Conservation (phyloP, 2,329 filamentous ascomycete genomes). For the Alternaria triticina region DNA sequence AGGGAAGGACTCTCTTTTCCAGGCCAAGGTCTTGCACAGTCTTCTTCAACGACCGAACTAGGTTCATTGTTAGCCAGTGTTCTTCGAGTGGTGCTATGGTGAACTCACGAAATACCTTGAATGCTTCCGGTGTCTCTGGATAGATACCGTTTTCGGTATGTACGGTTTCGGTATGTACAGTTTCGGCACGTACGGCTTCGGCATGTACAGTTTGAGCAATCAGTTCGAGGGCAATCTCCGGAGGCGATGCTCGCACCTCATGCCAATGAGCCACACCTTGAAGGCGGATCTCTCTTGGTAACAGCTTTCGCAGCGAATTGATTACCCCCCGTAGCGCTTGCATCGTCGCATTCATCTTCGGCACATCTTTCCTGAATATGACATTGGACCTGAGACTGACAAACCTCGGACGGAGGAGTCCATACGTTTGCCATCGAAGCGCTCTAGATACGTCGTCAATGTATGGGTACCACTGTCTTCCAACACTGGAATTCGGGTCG, state of each 20-base stretch:
- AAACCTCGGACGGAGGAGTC: background rate
- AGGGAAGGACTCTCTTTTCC: background rate
- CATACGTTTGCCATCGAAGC: background rate
- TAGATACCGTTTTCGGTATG: background rate
- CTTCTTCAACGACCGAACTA: background rate
- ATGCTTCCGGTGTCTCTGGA: background rate
- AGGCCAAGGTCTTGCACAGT: background rate
- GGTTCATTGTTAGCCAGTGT: background rate
- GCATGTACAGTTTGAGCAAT: background rate
- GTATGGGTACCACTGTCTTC: background rate
- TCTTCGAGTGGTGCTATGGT: background rate
- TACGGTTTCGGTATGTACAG: background rate
- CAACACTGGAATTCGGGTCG: background rate
- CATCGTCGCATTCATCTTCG: background rate
- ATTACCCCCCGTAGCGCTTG: background rate
- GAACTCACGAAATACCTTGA: background rate
- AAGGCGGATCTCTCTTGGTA: background rate
- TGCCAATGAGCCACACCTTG: background rate
- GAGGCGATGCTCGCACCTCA: background rate
- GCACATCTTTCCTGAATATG: background rate
- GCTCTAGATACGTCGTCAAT: background rate
- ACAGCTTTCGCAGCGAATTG: background rate
- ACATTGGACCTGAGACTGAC: background rate
- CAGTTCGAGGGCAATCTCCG: background rate
- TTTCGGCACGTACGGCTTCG: background rate